Evolutionary conservation across 306 rosid species (phyloP).

Genomic region (Cucumis cinereus): DNA sequence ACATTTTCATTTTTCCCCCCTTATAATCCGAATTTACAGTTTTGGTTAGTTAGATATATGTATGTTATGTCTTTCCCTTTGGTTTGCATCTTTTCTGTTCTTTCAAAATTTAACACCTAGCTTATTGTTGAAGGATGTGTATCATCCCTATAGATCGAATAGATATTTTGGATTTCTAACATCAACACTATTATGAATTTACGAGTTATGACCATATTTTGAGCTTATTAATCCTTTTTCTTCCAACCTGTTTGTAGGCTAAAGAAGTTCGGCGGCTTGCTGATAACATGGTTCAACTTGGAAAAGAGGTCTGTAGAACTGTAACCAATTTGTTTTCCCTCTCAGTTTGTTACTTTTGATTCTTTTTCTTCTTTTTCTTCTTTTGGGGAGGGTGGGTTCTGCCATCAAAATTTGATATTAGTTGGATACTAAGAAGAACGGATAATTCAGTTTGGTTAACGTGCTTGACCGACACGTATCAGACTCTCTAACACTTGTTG

Average conservation of each 20-base stretch:
- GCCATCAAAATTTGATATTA: background rate
- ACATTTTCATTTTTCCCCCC: background rate
- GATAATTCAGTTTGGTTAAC: background rate
- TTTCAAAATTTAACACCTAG: background rate
- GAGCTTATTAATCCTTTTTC: background rate
- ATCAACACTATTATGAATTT: background rate
- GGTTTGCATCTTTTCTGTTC: background rate
- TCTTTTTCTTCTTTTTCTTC: background rate
- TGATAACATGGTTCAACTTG: slow-evolving; percentile 84
- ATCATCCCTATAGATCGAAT: background rate
- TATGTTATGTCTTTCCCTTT: background rate
- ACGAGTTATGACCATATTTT: background rate
- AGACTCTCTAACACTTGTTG: background rate
- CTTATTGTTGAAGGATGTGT: background rate
- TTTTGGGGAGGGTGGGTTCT: background rate
- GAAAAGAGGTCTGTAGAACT: slow-evolving; percentile 55
- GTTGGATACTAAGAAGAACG: background rate
- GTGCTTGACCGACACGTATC: background rate
- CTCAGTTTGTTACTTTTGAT: background rate
- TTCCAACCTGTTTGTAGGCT: slow-evolving; percentile 34
- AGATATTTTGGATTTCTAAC: background rate
- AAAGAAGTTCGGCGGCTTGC: slow-evolving; percentile 85
- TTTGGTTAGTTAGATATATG: background rate
- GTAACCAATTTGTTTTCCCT: background rate
- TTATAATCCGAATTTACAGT: background rate